Percentiles rank a stretch among this genome's conserved stretches.
Conservation (phyloP, 805 yeast genomes). For the Candida oleophila region DNA sequence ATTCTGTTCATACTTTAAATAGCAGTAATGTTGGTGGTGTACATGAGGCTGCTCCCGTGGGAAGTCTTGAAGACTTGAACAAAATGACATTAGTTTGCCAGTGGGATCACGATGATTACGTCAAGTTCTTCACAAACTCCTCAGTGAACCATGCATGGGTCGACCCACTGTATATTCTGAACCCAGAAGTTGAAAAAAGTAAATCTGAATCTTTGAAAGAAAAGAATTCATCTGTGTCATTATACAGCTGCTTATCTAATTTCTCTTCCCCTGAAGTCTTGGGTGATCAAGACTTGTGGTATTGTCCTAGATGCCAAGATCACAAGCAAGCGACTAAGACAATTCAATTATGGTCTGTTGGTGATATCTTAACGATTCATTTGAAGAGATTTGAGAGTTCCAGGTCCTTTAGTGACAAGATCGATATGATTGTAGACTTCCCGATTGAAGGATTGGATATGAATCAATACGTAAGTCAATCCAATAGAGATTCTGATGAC, state of each 20-base stretch:
- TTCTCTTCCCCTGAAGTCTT: conserved; percentile 83
- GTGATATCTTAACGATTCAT: conserved; percentile 87
- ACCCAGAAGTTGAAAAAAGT: conserved; percentile 53
- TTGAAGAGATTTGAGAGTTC: conserved; percentile 86
- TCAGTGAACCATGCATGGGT: conserved; percentile 60
- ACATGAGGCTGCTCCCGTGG: conserved; percentile 3
- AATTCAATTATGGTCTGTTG: conserved; percentile 90
- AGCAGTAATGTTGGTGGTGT: conserved; percentile 2
- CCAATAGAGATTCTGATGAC: conserved; percentile 21
- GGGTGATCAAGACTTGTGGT: conserved; percentile 91
- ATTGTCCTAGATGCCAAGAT: conserved; percentile 84
- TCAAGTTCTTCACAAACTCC: conserved; percentile 51
- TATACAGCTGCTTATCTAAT: conserved; percentile 70
- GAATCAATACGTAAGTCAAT: conserved; percentile 47
- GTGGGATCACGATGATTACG: conserved; percentile 54
- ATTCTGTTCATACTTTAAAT: conserved; percentile 4
- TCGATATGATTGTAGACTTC: conserved; percentile 79
- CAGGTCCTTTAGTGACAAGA: conserved; percentile 83
- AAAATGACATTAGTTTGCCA: conserved; percentile 53
- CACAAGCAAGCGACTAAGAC: conserved; percentile 89
- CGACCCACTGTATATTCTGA: conserved; percentile 42
- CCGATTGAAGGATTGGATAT: conserved; percentile 84
- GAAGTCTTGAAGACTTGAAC: not conserved
- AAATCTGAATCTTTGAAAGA: conserved; percentile 33
- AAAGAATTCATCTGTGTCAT: conserved; percentile 45